Evolutionary conservation across 441 rosid genomes (phyloP).

Genomic region (Populus trichocarpa): DNA sequence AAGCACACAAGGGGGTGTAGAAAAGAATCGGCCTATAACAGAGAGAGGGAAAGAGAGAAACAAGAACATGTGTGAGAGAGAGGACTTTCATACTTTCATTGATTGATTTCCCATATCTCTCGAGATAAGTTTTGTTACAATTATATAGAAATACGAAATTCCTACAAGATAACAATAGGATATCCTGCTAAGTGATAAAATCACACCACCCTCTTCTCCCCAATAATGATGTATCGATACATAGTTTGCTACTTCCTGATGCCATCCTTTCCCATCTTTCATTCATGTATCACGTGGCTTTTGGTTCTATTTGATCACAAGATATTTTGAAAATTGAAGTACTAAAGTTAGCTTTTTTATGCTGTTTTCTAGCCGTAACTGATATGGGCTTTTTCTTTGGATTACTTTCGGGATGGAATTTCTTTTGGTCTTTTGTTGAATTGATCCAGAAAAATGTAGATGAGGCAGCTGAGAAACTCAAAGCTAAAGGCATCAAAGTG

Average conservation of each 20-base stretch:
- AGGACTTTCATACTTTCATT: background rate
- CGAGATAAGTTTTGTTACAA: background rate
- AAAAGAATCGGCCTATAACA: background rate
- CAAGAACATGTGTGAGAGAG: background rate
- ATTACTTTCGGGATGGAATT: background rate
- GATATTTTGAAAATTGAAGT: background rate
- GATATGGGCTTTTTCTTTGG: background rate
- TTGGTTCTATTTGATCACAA: background rate
- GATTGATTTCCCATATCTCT: background rate
- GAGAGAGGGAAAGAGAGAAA: background rate
- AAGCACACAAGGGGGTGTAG: background rate
- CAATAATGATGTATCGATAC: background rate
- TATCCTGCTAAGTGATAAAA: background rate
- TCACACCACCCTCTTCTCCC: background rate
- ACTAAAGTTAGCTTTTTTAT: background rate
- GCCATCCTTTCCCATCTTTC: background rate
- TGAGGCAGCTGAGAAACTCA: conserved; percentile 67
- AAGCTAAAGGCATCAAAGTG: conserved; percentile 60
- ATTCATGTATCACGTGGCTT: background rate
- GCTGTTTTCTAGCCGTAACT: background rate
- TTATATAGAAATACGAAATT: no score
- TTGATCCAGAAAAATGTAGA: conserved; percentile 71
- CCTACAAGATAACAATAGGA: background rate
- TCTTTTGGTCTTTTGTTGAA: background rate
- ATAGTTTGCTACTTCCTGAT: background rate